Base-by-base conservation (phyloP, 768 basidiomycete genomes). In the Hygrocybe coccinea region DNA sequence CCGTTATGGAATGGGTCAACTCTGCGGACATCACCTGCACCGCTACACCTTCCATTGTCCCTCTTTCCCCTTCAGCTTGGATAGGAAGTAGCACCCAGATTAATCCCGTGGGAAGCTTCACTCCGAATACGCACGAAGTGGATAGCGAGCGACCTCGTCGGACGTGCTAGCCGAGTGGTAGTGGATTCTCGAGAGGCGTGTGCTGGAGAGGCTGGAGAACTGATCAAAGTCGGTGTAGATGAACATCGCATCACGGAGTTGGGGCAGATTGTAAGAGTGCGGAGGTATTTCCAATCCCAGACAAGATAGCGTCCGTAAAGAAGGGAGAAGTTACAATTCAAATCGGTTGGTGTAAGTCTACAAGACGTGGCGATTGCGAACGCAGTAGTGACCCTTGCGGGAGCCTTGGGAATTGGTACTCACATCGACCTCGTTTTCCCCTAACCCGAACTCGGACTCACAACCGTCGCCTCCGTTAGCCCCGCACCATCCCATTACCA, bases 351-450 rank as follows among this genome's bases (percentile, higher is more conserved):
- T 1, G 69, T 93, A 6, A 90, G 88, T 1, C 69, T 90, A n/a
- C 92, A 94, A 63, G 93, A 95, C 60, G 88, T 90, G 4, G 88
- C 85, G 0, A 89, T 95, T 56, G 84, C 90, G 8, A 76, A 71
- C 53, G 79, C 86, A 2, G 81, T 92, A 1, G 78, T 91, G 1
- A 69, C 78, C 4, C 76, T 75, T 50, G 91, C 91, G 1, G 71
- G 82, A 60, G 64, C 72, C 52, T 69, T 77, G 62, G 76, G 74
- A 1, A 59, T 81, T 3, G 89, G 91, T 7, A 80, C 72, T 0
- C 52, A 62, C 0, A 70, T 90, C 19, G 57, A n/a, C 29, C 29
- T n/a, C n/a, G n/a, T n/a, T n/a, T n/a, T n/a, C n/a, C n/a, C n/a
- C n/a, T n/a, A n/a, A n/a, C n/a, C n/a, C n/a, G n/a, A n/a, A n/a